Percentiles rank a stretch among this genome's conserved stretches.
These are phyloP conservation scores for Stipa capillata DNA, from an alignment of 176 grass and related monocot species.

Conservation along the genomic window DNA sequence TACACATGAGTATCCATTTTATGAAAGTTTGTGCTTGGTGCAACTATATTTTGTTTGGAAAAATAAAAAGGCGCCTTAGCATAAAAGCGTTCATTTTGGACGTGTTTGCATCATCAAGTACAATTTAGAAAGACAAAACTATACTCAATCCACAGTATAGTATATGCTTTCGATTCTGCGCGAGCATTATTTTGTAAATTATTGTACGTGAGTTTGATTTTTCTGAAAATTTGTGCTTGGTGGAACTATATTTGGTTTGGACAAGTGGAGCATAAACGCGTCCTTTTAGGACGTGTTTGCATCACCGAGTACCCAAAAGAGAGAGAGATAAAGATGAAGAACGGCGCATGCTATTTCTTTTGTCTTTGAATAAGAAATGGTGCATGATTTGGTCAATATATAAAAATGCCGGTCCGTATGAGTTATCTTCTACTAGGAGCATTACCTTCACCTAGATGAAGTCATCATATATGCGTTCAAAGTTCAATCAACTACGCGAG, in stretches of 20 bases:
- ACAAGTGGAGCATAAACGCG: background rate
- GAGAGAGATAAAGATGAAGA: too few species aligned
- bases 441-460: background rate
- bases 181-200: background rate
- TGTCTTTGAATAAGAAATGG: background rate
- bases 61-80: too few species aligned
- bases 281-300: background rate
- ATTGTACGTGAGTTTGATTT: background rate
- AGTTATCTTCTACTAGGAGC: background rate
- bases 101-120: too few species aligned
- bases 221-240: background rate
- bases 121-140: too few species aligned
- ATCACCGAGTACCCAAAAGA: constrained; percentile 3
- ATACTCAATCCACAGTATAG: too few species aligned
- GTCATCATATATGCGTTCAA: background rate
- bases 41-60: background rate
- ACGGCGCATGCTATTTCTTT: background rate
- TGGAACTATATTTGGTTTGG: background rate
- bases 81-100: too few species aligned
- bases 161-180: background rate
- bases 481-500: background rate
- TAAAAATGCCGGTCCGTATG: background rate
- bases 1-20: background rate
- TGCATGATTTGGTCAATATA: background rate
- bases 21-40: background rate